Conservation (phyloP, 176 grass and related monocot genomes). For the Carex scoparia region DNA sequence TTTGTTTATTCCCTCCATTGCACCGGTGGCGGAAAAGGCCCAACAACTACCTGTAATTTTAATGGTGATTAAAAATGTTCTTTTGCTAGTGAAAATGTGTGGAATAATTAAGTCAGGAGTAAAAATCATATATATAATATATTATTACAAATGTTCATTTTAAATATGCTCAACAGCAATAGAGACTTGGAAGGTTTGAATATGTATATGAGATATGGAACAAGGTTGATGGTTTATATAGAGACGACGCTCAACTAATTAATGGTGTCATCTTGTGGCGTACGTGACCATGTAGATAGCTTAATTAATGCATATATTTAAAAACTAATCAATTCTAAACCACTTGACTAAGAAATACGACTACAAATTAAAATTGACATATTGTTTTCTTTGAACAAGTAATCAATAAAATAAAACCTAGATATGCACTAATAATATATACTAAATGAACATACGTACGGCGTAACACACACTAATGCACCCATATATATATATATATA, state of each 20-base stretch:
- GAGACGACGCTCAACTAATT: not conserved
- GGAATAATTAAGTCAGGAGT: no score
- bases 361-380: no score
- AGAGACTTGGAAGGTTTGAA: not conserved
- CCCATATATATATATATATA: no score
- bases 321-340: no score
- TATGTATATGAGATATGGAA: not conserved
- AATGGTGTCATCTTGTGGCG: not conserved
- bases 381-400: not conserved
- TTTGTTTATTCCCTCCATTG: constrained; percentile 28
- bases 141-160: not conserved
- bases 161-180: not conserved
- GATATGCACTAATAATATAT: no score
- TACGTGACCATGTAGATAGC: no score
- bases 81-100: not conserved
- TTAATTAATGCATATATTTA: no score
- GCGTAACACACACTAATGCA: no score
- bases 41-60: constrained; percentile 28
- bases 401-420: no score
- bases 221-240: not conserved
- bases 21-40: constrained; percentile 23
- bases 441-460: no score
- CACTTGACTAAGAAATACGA: no score
- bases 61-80: not conserved
- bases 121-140: no score